Conservation (phyloP, 108 stramenopile genomes). For the Cyclostephanos tholiformis region DNA sequence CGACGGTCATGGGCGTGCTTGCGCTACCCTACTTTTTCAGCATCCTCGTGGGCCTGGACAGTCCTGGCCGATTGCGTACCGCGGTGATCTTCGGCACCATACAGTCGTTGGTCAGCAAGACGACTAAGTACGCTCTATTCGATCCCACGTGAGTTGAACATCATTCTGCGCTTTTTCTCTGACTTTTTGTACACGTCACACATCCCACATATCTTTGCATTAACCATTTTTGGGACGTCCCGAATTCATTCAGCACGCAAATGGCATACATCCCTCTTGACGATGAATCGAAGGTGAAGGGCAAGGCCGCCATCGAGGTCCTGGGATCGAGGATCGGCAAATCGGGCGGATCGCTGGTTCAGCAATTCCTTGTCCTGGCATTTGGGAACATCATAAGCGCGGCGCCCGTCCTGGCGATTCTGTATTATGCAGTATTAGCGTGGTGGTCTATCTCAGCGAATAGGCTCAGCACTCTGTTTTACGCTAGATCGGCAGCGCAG, state of each 20-base stretch:
- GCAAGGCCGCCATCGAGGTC: slow-evolving; percentile 96
- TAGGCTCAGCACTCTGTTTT: slow-evolving; percentile 71
- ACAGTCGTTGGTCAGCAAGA: slow-evolving; percentile 90
- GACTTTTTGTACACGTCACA: background rate
- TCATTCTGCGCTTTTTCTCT: slow-evolving; percentile 9
- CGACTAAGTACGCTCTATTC: slow-evolving; percentile 90
- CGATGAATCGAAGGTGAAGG: slow-evolving; percentile 94
- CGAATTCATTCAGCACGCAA: slow-evolving; percentile 48
- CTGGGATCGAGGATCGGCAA: slow-evolving; percentile 94
- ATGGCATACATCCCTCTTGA: slow-evolving; percentile 98
- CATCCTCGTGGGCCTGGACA: slow-evolving; percentile 82
- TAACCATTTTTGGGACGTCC: background rate
- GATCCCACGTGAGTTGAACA: slow-evolving; percentile 69
- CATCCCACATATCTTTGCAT: slow-evolving; percentile 15
- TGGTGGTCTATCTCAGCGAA: slow-evolving; percentile 82
- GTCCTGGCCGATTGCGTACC: slow-evolving; percentile 56
- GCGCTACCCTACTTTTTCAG: slow-evolving; percentile 90
- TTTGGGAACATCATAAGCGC: slow-evolving; percentile 93
- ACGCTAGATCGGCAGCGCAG: slow-evolving; percentile 39
- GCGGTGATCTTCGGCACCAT: slow-evolving; percentile 90
- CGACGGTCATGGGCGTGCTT: slow-evolving; percentile 84
- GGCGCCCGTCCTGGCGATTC: slow-evolving; percentile 80
- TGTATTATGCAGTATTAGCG: slow-evolving; percentile 83
- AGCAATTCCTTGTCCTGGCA: slow-evolving; percentile 89
- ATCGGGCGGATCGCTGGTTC: slow-evolving; percentile 92